Percentiles rank a stretch among this genome's conserved stretches.
These are phyloP conservation scores for Phylloporus scabripes DNA, from an alignment of 768 basidiomycete species.

Conservation along the genomic window DNA sequence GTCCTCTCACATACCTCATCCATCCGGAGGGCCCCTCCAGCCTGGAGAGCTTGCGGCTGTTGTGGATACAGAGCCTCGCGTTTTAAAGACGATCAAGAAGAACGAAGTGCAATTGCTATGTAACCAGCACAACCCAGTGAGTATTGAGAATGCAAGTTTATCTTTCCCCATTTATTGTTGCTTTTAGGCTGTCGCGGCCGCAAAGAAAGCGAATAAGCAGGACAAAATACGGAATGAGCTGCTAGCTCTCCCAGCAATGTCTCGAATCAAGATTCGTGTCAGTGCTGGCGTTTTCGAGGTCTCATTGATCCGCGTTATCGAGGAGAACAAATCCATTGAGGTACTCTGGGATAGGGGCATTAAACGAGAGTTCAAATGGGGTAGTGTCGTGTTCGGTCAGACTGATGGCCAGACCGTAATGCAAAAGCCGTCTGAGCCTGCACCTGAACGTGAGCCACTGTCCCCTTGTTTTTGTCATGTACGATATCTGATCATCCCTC, in stretches of 20 bases:
- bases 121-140: conserved; percentile 84
- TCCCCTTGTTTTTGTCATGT: not conserved
- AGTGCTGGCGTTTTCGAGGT: conserved; percentile 86
- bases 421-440: conserved; percentile 62
- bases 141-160: conserved; percentile 25
- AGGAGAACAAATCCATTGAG: conserved; percentile 65
- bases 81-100: conserved; percentile 70
- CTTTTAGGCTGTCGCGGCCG: conserved; percentile 62
- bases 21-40: conserved; percentile 3
- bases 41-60: not conserved
- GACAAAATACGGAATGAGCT: conserved; percentile 70
- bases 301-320: conserved; percentile 63
- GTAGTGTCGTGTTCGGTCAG: conserved; percentile 71
- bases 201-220: conserved; percentile 69
- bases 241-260: conserved; percentile 60
- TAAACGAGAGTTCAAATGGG: conserved; percentile 80
- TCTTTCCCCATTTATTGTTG: not conserved
- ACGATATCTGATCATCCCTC: conserved; percentile 5
- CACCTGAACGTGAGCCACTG: conserved; percentile 41
- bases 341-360: conserved; percentile 76
- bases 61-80: conserved; percentile 16
- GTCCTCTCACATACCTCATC: not conserved
- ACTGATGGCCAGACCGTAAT: conserved; percentile 60
- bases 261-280: conserved; percentile 79
- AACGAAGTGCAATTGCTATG: conserved; percentile 73